Base-by-base conservation (phyloP, 208 protist genomes). In the Leishmania gerbilli region DNA sequence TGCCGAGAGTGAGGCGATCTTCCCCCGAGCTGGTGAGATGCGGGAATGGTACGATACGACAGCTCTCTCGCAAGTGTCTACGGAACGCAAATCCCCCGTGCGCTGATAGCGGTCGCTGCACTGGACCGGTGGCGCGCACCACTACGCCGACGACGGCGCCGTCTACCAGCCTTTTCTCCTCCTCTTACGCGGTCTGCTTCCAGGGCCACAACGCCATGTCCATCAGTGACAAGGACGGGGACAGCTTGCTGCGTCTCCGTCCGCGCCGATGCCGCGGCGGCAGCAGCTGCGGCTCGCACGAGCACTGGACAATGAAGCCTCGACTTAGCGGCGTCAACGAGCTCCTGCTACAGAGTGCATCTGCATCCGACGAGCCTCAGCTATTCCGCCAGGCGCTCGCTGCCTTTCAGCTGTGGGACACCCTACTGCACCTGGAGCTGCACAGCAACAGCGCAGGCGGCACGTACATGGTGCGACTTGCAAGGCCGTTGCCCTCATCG, bases 401-500 rank as follows among this genome's bases (percentile, higher is more conserved):
- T 42, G 71, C 71, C 21, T 37, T 86, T 74, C 68, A 76, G 17
- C 60, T 88, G 77, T 84, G 79, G 84, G 40, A 60, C 56, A 64
- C 74, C 3, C 47, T 69, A 2, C 60, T 89, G 47, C 74, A 17
- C 40, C 80, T 94, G 24, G 68, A 75, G 40, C 86, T 95, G 69
- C 87, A 93, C 71, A 60, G 62, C 42, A 81, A 87, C 82, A 94
- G 88, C 77, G 90, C 89, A 19, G 89, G 90, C n/a, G 92, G 92
- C 37, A 93, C 92, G 5, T 95, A 93, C 85, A 92, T 93, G 87
- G 88, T 95, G 58, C 81, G 67, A 24, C 79, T 60, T 17, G 76
- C 80, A 21, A 74, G 53, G 21, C 78, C 37, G 40, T 45, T 76
- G 19, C 21, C 68, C 19, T 15, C 74, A 8, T 13, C 79, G 42